A percentile compares a stretch with the other conserved stretches of the same genome.
Evolutionary conservation across 495 filamentous ascomycete species (phyloP).

Genomic region (Penicillium ucsense): DNA sequence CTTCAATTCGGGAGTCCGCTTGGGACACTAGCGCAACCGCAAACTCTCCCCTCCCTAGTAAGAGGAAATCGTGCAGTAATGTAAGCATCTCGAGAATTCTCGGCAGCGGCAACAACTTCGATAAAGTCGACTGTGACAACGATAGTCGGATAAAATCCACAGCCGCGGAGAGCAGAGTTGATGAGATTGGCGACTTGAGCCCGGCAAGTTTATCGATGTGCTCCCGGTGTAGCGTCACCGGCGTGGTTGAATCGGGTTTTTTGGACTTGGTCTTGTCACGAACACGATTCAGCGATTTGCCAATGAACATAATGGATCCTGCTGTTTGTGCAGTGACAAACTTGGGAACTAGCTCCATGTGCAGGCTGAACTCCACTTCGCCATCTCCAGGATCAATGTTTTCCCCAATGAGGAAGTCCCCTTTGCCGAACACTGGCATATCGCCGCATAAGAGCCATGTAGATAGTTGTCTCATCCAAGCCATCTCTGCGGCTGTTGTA

Average conservation of each 20-base stretch:
- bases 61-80: slow-evolving; percentile 75
- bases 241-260: slow-evolving; percentile 28
- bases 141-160: slow-evolving; percentile 70
- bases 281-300: slow-evolving; percentile 77
- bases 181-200: slow-evolving; percentile 62
- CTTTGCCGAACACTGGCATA: slow-evolving; percentile 58
- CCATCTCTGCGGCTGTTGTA: slow-evolving; percentile 67
- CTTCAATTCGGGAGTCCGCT: slow-evolving; percentile 64
- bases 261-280: slow-evolving; percentile 38
- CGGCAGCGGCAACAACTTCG: slow-evolving; percentile 65
- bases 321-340: slow-evolving; percentile 72
- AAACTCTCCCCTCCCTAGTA: slow-evolving; percentile 85
- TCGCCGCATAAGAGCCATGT: slow-evolving; percentile 86
- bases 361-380: slow-evolving; percentile 43
- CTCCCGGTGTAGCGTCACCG: slow-evolving; percentile 55
- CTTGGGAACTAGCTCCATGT: slow-evolving; percentile 52
- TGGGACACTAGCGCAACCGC: slow-evolving; percentile 74
- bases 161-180: slow-evolving; percentile 55
- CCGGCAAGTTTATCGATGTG: slow-evolving; percentile 66
- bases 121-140: slow-evolving; percentile 69
- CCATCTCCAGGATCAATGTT: slow-evolving; percentile 28
- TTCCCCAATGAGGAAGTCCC: slow-evolving; percentile 72
- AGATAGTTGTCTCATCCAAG: slow-evolving; percentile 83
- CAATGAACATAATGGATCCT: slow-evolving; percentile 81
- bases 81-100: slow-evolving; percentile 68